These are phyloP conservation scores for Populus hybrid DNA, from an alignment of 441 rosid species.

Conservation along the genomic window DNA sequence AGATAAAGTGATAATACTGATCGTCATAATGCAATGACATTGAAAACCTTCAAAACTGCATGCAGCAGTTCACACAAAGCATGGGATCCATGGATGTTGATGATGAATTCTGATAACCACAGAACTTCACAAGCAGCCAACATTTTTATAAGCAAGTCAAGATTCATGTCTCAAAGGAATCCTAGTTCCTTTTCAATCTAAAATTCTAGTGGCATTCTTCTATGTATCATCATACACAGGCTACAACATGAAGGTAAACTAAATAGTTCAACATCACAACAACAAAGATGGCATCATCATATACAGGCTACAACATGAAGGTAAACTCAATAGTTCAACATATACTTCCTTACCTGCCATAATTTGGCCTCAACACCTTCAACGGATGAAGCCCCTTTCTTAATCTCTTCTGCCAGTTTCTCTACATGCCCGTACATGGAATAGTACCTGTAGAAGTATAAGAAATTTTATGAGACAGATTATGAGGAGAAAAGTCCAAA, in stretches of 20 bases:
- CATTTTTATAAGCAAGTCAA: not conserved
- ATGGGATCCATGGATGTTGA: not conserved
- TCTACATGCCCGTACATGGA: conserved; percentile 97
- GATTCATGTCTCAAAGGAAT: not conserved
- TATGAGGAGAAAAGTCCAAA: not conserved
- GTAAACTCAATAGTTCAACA: conserved; percentile 10
- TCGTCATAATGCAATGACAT: not conserved
- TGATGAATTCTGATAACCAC: not conserved
- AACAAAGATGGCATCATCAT: not conserved
- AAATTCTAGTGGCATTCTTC: not conserved
- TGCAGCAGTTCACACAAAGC: not conserved
- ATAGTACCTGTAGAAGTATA: conserved; percentile 60
- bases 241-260: not conserved
- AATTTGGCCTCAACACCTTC: conserved; percentile 93
- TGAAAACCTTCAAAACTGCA: not conserved
- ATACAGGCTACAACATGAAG: not conserved
- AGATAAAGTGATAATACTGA: not conserved
- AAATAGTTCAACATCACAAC: not conserved
- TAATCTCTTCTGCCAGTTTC: conserved; percentile 82
- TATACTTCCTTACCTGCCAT: conserved; percentile 66
- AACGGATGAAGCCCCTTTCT: conserved; percentile 90
- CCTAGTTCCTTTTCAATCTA: not conserved
- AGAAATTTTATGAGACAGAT: conserved; percentile 10
- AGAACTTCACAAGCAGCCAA: not conserved
- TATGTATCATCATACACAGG: not conserved